Evolutionary conservation across 2,329 filamentous ascomycete genomes (phyloP), one percentile per base, ranked within the genome.

Genomic region (Mariannaea elegans): DNA sequence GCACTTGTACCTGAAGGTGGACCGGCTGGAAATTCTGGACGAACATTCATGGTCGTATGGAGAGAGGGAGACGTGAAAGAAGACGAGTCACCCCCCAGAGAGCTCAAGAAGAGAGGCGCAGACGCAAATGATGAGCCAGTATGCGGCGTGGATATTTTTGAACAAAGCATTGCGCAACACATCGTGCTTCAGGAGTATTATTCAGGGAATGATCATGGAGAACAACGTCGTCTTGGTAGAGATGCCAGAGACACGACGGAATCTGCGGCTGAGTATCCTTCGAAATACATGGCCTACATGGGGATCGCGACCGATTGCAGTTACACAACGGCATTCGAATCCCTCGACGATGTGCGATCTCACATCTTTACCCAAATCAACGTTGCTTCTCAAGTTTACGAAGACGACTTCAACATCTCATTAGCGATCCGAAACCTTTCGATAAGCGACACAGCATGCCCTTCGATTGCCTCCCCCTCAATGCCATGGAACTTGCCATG

Each of bases 271-370:
- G 93, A 93, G 48, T 97, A 94, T 71, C 93, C 93, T 7, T 87
- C 83, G 1, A 91, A 92, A 62, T 92, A 90, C 73, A 91, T 97
- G 24, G 93, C 94, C 1, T 81, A 97, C 39, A 85, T 97, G n/a
- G 94, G 94, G n/a, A 85, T 97, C 21, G 93, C 92, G 4, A 93
- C 92, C 1, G 93, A 97, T 74, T 97, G 93, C 78, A 89, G 87
- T 6, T 97, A 97, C 71, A 91, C 89, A 5, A 81, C 80, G 1
- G 81, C 82, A 6, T 94, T 97, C 75, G 82, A 84, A 51, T 84
- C 82, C 12, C 83, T 85, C 38, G 80, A 86, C 44, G 80, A 85
- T 13, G 85, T 87, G 3, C 83, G 87, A 48, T 71, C 83, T 49
- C 93, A 94, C 73, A 84, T 97, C 60, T 90, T 97, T 67, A 82